Base-by-base conservation (phyloP, 495 filamentous ascomycete species). In the Penicillium coffeae region DNA sequence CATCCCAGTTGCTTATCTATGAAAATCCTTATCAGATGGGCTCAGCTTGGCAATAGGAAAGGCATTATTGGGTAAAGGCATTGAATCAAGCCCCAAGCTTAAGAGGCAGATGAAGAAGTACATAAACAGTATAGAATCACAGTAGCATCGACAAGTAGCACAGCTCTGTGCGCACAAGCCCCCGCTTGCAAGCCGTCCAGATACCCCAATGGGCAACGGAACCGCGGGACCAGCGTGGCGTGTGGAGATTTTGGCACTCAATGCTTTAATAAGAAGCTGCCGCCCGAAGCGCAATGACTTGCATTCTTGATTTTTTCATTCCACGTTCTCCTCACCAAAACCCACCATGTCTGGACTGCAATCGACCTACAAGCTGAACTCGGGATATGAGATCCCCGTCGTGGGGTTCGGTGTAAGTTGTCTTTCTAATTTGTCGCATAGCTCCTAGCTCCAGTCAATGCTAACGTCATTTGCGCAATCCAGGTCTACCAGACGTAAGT, bases 401-500 rank as follows among this genome's bases (percentile, higher is more conserved):
- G 56, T 92, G 32, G 88, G 88, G 2, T 90, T 82, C 56, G 87
- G 86, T 41, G 84, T 86, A 76, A 60, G 82, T 73, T 14, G 10
- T 13, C 16, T 32, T 13, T 13, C 12, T 15, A 34, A 3, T 22
- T 25, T 14, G 20, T 27, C 8, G 30, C 45, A 32, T 7, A 30
- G 25, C 25, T 30, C 10, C 25, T 10, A 5, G 25, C 25, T n/a
- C n/a, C n/a, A n/a, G n/a, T n/a, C n/a, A n/a, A 30, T 7, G 18
- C 49, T 53, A 27, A 59, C 46, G 37, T 45, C 38, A 27, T 15
- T 37, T 32, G 30, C 16, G 32, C 45, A 34, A 44, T 48, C 34
- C 55, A 87, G 85, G 83, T 89, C 38, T 90, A 84, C 57, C 83
- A 88, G 72, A 89, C 84, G 83, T 89, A 66, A 53, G 48, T 8